Evolutionary conservation across 495 filamentous ascomycete species (phyloP).

Genomic region (Xanthoparmelia taractica): DNA sequence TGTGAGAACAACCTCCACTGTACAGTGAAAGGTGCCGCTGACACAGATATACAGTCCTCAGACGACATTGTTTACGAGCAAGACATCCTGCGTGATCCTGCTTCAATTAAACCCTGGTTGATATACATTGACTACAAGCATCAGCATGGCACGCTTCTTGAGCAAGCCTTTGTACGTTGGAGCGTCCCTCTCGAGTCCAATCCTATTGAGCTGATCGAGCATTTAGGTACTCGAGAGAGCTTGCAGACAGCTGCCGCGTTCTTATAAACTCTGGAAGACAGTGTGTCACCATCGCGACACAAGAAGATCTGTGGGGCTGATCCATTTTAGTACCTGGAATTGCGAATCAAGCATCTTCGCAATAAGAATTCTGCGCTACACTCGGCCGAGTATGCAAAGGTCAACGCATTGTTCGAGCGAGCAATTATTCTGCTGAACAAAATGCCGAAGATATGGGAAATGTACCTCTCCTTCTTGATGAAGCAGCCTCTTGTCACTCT

Average conservation of each 20-base stretch:
- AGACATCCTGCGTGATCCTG: slow-evolving; percentile 79
- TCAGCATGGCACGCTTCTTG: slow-evolving; percentile 75
- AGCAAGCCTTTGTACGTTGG: slow-evolving; percentile 68
- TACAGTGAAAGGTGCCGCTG: slow-evolving; percentile 11
- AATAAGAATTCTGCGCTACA: slow-evolving; percentile 79
- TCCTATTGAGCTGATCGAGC: background rate
- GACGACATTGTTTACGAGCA: slow-evolving; percentile 94
- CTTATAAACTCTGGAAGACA: slow-evolving; percentile 99
- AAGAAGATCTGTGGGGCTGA: background rate
- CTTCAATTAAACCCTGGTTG: slow-evolving; percentile 90
- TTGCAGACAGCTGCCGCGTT: slow-evolving; percentile 79
- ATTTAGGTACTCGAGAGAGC: slow-evolving; percentile 65
- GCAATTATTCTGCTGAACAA: slow-evolving; percentile 94
- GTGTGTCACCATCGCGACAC: background rate
- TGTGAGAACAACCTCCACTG: slow-evolving; percentile 43
- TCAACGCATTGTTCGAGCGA: slow-evolving; percentile 92
- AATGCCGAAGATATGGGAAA: slow-evolving; percentile 98
- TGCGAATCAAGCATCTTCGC: slow-evolving; percentile 73
- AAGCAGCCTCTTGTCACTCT: slow-evolving; percentile 87
- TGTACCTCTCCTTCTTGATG: slow-evolving; percentile 88
- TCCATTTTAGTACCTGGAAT: slow-evolving; percentile 57
- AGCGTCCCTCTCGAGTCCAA: background rate
- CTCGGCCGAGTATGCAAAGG: slow-evolving; percentile 76
- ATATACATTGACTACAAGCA: slow-evolving; percentile 89
- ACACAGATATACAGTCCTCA: slow-evolving; percentile 49